These are phyloP conservation scores for Lachancea waltii DNA, from an alignment of 805 yeast species.

Conservation along the genomic window DNA sequence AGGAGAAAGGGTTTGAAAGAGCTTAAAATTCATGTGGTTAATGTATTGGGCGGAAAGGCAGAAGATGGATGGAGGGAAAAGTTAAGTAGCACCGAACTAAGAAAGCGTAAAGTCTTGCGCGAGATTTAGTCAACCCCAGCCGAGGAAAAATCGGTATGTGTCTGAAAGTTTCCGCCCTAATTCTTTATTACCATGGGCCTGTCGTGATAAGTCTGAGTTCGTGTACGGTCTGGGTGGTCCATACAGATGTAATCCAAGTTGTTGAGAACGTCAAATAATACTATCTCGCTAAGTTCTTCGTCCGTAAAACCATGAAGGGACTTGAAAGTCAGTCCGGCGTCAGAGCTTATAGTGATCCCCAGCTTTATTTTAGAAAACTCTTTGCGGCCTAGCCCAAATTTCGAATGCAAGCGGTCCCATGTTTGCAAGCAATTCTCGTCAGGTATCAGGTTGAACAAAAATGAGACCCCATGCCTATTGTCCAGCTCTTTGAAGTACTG, in stretches of 20 bases:
- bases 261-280: slow-evolving; percentile 49
- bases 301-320: slow-evolving; percentile 42
- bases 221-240: slow-evolving; percentile 80
- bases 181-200: slow-evolving; percentile 55
- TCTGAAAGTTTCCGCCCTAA: slow-evolving; percentile 7
- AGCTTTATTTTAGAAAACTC: slow-evolving; percentile 73
- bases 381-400: slow-evolving; percentile 69
- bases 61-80: slow-evolving; percentile 59
- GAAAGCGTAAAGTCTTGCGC: slow-evolving; percentile 36
- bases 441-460: slow-evolving; percentile 63
- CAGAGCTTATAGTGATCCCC: slow-evolving; percentile 30
- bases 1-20: slow-evolving; percentile 44
- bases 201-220: slow-evolving; percentile 47
- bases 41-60: slow-evolving; percentile 60
- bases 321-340: slow-evolving; percentile 33
- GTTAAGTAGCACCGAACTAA: slow-evolving; percentile 76
- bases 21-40: slow-evolving; percentile 47
- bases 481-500: slow-evolving; percentile 71
- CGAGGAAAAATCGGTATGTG: slow-evolving; percentile 4
- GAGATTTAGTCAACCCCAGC: no score
- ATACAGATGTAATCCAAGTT: slow-evolving; percentile 57
- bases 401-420: slow-evolving; percentile 56
- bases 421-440: slow-evolving; percentile 61
- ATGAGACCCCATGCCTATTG: slow-evolving; percentile 76
- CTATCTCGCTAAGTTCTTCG: slow-evolving; percentile 37